Evolutionary conservation across 306 rosid species (phyloP).

Genomic region (Biancaea sappan): DNA sequence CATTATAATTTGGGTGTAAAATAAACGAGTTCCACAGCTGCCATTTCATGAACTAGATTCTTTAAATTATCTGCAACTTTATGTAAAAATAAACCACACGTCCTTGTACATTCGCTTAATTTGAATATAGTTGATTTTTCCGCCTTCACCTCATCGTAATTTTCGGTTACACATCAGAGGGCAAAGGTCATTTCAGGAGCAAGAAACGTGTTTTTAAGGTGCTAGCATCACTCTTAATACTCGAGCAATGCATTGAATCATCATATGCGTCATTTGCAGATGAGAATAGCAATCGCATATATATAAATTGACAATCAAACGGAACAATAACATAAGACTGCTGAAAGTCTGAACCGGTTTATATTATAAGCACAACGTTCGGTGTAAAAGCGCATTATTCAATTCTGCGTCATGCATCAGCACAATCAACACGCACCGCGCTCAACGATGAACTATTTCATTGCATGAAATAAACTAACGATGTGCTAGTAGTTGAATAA

Average conservation of each 20-base stretch:
- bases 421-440: background rate
- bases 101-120: constrained; percentile 29
- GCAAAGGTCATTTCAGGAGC: background rate
- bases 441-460: background rate
- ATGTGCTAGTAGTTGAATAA: background rate
- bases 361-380: background rate
- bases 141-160: background rate
- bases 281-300: background rate
- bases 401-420: background rate
- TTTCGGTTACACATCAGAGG: background rate
- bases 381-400: no score
- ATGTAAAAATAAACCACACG: no score
- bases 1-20: no score
- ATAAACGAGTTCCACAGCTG: background rate
- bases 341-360: background rate
- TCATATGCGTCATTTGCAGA: background rate
- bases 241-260: background rate
- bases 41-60: background rate
- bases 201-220: background rate
- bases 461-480: background rate
- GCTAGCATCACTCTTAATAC: background rate
- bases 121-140: no score
- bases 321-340: background rate
- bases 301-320: background rate
- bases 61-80: background rate